Evolutionary conservation across 495 filamentous ascomycete species (phyloP).

Genomic region (Talaromyces nanjingensis): DNA sequence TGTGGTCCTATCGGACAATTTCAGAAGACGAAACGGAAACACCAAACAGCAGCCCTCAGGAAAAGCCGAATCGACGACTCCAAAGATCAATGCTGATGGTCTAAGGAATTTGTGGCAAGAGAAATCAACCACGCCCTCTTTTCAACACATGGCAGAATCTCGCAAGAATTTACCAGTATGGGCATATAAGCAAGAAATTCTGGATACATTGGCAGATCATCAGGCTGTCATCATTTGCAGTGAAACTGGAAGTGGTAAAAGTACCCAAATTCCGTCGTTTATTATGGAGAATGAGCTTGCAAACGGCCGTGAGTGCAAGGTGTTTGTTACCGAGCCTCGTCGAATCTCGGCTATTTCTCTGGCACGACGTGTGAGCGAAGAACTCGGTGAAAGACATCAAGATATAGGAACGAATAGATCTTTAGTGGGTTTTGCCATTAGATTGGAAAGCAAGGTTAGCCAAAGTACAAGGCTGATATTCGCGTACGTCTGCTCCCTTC

Average conservation of each 20-base stretch:
- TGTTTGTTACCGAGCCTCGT: constrained; percentile 94
- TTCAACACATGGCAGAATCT: constrained; percentile 41
- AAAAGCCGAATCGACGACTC: constrained; percentile 27
- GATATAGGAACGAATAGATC: constrained; percentile 79
- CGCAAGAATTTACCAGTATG: constrained; percentile 82
- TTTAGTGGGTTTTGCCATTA: constrained; percentile 87
- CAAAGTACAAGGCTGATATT: constrained; percentile 77
- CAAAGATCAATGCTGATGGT: constrained; percentile 39
- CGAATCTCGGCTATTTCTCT: constrained; percentile 94
- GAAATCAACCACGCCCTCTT: constrained; percentile 53
- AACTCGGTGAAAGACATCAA: constrained; percentile 75
- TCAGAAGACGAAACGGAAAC: constrained; percentile 55
- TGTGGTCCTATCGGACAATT: constrained; percentile 63
- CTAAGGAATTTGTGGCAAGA: constrained; percentile 63
- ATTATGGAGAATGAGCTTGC: constrained; percentile 83
- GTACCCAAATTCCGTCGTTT: constrained; percentile 90
- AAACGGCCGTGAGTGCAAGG: constrained; percentile 72
- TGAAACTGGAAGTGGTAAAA: constrained; percentile 95
- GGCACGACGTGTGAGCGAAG: constrained; percentile 85
- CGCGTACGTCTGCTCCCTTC: constrained; percentile 41
- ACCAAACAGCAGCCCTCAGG: constrained; percentile 35
- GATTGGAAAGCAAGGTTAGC: constrained; percentile 80
- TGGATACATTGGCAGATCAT: constrained; percentile 62
- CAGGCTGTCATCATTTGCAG: constrained; percentile 88
- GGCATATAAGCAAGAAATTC: constrained; percentile 68